Percentiles rank a stretch among this genome's conserved stretches.
Conservation (phyloP, 768 basidiomycete genomes). For the Lentinus tigrinus region DNA sequence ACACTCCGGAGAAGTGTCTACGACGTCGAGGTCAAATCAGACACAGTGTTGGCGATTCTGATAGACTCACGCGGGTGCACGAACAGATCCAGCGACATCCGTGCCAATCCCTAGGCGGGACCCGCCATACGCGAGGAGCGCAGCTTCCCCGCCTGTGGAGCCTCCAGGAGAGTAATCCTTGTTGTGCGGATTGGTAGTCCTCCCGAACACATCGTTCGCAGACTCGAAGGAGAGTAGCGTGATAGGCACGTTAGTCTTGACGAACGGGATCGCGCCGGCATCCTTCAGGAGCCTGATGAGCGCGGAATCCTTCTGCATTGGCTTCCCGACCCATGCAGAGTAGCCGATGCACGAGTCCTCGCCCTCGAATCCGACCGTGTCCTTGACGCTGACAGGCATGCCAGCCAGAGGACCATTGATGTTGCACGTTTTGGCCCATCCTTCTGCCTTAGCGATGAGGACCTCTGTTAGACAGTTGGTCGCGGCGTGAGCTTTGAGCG, state of each 20-base stretch:
- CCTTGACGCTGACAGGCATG: constrained; percentile 51
- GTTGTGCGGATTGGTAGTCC: constrained; percentile 47
- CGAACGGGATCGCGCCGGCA: constrained; percentile 43
- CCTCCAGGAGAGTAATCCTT: constrained; percentile 40
- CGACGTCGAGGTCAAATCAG: no score
- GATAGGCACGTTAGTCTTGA: constrained; percentile 45
- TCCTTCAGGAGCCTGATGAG: constrained; percentile 40
- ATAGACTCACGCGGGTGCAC: constrained; percentile 44
- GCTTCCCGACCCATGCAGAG: constrained; percentile 40
- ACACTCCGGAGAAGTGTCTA: constrained; percentile 39
- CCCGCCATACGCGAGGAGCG: constrained; percentile 47
- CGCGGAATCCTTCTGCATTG: constrained; percentile 33
- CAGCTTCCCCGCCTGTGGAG: constrained; percentile 51
- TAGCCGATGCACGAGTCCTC: constrained; percentile 51
- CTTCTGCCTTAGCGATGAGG: constrained; percentile 23
- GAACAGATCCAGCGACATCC: constrained; percentile 50
- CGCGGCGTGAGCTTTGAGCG: constrained; percentile 39
- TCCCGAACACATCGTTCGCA: constrained; percentile 45
- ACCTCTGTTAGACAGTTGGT: constrained; percentile 51
- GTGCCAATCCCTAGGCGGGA: constrained; percentile 47
- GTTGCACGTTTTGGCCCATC: constrained; percentile 25
- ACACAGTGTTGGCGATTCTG: no score
- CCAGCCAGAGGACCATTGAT: constrained; percentile 39
- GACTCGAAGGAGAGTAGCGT: constrained; percentile 41
- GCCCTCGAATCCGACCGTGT: constrained; percentile 44